phyloP scores from a whole-genome alignment of 2,329 filamentous ascomycete species.

The Xylaria hypoxylon region DNA sequence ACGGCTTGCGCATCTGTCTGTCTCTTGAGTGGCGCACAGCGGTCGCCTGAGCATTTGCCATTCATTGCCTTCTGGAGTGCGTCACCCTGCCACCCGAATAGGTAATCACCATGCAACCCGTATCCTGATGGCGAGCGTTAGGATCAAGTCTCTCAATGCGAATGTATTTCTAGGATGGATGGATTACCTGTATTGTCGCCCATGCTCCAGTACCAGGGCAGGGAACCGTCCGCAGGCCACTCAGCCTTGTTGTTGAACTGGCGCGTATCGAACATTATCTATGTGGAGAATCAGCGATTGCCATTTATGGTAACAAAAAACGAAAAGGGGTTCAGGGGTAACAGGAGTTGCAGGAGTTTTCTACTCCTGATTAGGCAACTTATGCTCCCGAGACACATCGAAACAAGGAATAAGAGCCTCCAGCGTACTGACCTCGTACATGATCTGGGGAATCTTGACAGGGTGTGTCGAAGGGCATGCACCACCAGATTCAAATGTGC shows the following conservation, averaged over 20 bases:
- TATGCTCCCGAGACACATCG: too few relatives aligned
- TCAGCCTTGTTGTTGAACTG: slow-evolving; percentile 51
- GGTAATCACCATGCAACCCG: slow-evolving; percentile 55
- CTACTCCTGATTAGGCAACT: too few relatives aligned
- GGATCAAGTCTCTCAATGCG: too few relatives aligned
- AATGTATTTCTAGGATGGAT: too few relatives aligned
- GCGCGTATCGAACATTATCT: slow-evolving; percentile 55
- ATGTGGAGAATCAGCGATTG: too few relatives aligned
- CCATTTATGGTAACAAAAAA: too few relatives aligned
- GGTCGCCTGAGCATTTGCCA: slow-evolving; percentile 51
- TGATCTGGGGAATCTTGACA: slow-evolving; percentile 54
- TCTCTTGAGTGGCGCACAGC: slow-evolving; percentile 48
- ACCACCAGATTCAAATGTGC: slow-evolving; percentile 48
- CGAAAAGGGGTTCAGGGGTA: too few relatives aligned
- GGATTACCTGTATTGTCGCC: slow-evolving; percentile 50
- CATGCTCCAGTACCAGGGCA: slow-evolving; percentile 50
- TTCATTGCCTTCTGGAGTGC: slow-evolving; percentile 53
- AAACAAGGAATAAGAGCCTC: too few relatives aligned
- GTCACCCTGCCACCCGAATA: slow-evolving; percentile 56
- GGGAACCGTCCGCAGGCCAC: slow-evolving; percentile 52
- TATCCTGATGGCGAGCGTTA: slow-evolving; percentile 42
- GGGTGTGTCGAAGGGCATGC: slow-evolving; percentile 50
- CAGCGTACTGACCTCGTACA: slow-evolving; percentile 50
- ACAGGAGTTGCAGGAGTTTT: too few relatives aligned
- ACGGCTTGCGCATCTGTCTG: slow-evolving; percentile 50